A percentile compares a stretch with the other conserved stretches of the same genome.
Evolutionary conservation across 208 protist species (phyloP).

Genomic region (Phytomonas francai): DNA sequence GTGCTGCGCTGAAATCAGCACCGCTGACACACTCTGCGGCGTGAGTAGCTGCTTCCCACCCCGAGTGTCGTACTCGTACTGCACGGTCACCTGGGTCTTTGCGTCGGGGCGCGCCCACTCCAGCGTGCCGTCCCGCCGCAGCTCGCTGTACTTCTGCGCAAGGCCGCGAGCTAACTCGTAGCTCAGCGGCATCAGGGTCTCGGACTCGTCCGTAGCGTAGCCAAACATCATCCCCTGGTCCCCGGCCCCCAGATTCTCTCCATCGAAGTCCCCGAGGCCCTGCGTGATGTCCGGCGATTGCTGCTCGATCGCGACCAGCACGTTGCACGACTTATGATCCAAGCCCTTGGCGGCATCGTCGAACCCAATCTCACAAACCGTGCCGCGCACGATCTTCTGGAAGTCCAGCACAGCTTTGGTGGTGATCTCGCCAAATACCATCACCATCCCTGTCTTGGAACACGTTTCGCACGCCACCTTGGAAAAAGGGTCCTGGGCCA

Average conservation of each 20-base stretch:
- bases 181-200: slow-evolving; percentile 97
- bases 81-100: slow-evolving; percentile 99
- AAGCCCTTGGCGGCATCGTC: slow-evolving; percentile 93
- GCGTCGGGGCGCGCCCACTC: slow-evolving; percentile 97
- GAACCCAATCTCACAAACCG: slow-evolving; percentile 98
- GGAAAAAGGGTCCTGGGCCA: slow-evolving; percentile 94
- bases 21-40: slow-evolving; percentile 94
- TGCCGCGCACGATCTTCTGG: slow-evolving; percentile 94
- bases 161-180: slow-evolving; percentile 94
- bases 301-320: slow-evolving; percentile 96
- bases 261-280: slow-evolving; percentile 93
- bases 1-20: slow-evolving; percentile 99
- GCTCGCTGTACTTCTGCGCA: slow-evolving; percentile 91
- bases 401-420: slow-evolving; percentile 97
- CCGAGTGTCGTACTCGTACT: slow-evolving; percentile 94
- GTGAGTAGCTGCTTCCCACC: slow-evolving; percentile 76
- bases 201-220: slow-evolving; percentile 99
- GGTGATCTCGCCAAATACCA: slow-evolving; percentile 99
- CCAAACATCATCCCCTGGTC: slow-evolving; percentile 99
- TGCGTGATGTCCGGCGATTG: slow-evolving; percentile 99
- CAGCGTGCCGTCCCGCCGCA: slow-evolving; percentile 92
- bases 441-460: slow-evolving; percentile 98
- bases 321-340: slow-evolving; percentile 98
- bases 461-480: slow-evolving; percentile 99
- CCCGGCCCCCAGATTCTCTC: slow-evolving; percentile 97